Base-by-base conservation (phyloP, 2,329 filamentous ascomycete genomes). In the Cordyceps cateniannulata region DNA sequence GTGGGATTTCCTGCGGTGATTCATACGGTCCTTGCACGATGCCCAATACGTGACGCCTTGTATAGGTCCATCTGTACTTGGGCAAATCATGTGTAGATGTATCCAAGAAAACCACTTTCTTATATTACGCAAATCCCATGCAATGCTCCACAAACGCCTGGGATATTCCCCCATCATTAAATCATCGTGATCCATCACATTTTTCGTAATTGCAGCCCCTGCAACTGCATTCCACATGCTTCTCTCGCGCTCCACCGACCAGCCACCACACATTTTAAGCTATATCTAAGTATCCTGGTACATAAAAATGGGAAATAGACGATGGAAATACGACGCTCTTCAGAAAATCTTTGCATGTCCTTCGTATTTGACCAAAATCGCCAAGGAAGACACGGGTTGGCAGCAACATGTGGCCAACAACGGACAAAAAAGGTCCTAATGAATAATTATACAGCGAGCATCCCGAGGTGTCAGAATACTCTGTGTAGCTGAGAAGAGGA, bases 221-320 rank as follows among this genome's bases (percentile, higher is more conserved):
- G 27, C 32, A 3, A 49, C 55, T 8, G 52, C 38, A 55, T 55
- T 40, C 52, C 38, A 38, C 24, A 50, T 27, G 29, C 29, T 18
- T 40, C 8, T 25, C n/a, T 29, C n/a, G 5, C 18, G 35, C 47
- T 51, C 56, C 56, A 50, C 56, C 47, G 16, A 22, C 32, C 56
- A 57, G 54, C 54, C 54, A 57, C 54, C 54, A 57, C 56, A 44
- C 18, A 48, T 40, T 50, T 44, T 48, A 55, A 35, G 56, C 45
- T 27, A 40, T n/a, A 29, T 57, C 47, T 51, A 59, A 42, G 42
- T 29, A 58, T 49, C 32, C 32, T 35, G 32, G 55, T 40, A 54
- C 29, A 45, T 22, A 55, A 25, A 45, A 38, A 54, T n/a, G 45
- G 27, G 48, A 38, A 42, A 27, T 20, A 9, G 35, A 49, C 27